These are phyloP conservation scores for Exophiala calicioides DNA, from an alignment of 2,329 filamentous ascomycete species.

Conservation along the genomic window DNA sequence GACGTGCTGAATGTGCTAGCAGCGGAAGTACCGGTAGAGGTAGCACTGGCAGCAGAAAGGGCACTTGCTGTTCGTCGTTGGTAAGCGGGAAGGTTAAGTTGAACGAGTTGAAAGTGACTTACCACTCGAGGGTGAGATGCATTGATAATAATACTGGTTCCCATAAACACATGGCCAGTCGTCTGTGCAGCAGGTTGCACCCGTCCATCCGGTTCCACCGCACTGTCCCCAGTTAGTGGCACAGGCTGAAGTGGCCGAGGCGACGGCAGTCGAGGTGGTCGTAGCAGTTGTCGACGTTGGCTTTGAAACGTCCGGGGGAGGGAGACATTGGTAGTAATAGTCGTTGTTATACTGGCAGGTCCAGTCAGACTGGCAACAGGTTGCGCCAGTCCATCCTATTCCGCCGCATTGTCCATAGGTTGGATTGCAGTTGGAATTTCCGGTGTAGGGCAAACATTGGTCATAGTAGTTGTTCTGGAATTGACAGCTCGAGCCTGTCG, in stretches of 20 bases:
- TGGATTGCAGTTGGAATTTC: constrained; percentile 2
- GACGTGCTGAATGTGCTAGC: neutral
- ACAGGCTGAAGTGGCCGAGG: constrained; percentile 4
- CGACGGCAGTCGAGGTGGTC: neutral
- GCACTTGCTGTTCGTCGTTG: constrained; percentile 4
- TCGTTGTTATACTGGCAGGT: constrained; percentile 1
- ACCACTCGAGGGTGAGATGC: constrained; percentile 7
- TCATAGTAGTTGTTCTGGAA: constrained; percentile 49
- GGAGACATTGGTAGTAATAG: constrained; percentile 2
- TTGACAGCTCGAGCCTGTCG: constrained; percentile 42
- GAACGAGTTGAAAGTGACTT: neutral
- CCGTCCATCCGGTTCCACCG: constrained; percentile 25
- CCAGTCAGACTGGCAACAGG: constrained; percentile 6
- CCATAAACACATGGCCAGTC: constrained; percentile 15
- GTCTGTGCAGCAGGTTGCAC: constrained; percentile 20
- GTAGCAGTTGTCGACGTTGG: constrained; percentile 1
- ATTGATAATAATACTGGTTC: constrained; percentile 18
- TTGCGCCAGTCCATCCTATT: neutral
- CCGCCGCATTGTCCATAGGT: constrained; percentile 6
- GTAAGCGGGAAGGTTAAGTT: neutral
- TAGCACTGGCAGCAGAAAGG: constrained; percentile 1
- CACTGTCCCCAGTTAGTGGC: constrained; percentile 26
- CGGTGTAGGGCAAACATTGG: constrained; percentile 40
- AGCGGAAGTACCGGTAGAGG: neutral
- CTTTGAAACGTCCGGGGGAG: neutral